Evolutionary conservation across 2,329 filamentous ascomycete genomes (phyloP), one percentile per base, ranked within the genome.

Genomic region (Trichoderma simmonsii): DNA sequence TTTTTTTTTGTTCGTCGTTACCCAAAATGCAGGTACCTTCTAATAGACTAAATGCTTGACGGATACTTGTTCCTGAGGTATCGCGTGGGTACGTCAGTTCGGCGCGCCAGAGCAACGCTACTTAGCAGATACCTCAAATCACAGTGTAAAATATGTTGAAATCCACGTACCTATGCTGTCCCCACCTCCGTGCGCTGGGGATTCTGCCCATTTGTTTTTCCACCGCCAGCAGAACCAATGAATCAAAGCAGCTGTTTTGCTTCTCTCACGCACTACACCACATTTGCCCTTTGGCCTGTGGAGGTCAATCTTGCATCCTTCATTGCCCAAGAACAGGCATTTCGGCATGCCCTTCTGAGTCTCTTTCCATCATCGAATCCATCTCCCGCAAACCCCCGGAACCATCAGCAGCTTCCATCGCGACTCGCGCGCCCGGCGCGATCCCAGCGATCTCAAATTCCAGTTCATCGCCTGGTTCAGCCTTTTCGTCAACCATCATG

Each of bases 401-500:
- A 15, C 48, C 36, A n/a, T 32, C 57, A 74, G 73, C 75, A 68
- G 70, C 75, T 75, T 70, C 72, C 71, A 72, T 72, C 69, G 71
- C 72, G 68, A 72, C 74, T 66, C 62, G 75, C 73, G 74, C 73
- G 70, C 39, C 68, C 64, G 54, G 70, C 73, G 63, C 71, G 64
- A 56, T 65, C 48, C 59, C 73, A 59, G 36, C 71, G 51, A 64
- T 75, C 67, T 60, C 60, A 63, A 34, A 43, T 43, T 64, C 36
- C 21, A n/a, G 51, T 21, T 5, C 57, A 24, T 59, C 36, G n/a
- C 69, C n/a, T 69, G 73, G 70, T 73, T 67, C 72, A 70, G 67
- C 54, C 24, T 68, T 72, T 51, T n/a, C 34, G 56, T 18, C 64
- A 32, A 24, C 56, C 75, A 74, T 78, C 79, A 91, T 91, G 89